These are phyloP conservation scores for Penicillium janthinellum DNA, from an alignment of 2,329 filamentous ascomycete genomes.

Conservation along the genomic window DNA sequence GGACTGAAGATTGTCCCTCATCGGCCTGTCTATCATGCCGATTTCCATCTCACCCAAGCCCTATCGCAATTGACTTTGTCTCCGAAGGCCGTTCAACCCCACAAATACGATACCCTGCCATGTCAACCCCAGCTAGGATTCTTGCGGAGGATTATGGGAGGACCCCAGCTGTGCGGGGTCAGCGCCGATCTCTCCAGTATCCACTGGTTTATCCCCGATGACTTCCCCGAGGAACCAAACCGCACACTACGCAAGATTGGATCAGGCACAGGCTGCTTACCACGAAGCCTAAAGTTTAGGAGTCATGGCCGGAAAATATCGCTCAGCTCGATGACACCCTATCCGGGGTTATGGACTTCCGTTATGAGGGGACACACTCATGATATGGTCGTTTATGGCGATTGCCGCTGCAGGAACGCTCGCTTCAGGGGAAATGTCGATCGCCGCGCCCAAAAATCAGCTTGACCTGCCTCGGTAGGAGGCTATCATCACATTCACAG, in stretches of 20 bases:
- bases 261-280: background rate
- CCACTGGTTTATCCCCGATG: slow-evolving; percentile 2
- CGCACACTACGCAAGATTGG: background rate
- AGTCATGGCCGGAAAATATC: slow-evolving; percentile 1
- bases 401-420: background rate
- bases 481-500: slow-evolving; percentile 14
- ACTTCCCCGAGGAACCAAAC: background rate
- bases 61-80: background rate
- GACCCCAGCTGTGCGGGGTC: slow-evolving; percentile 11
- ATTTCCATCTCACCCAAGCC: background rate
- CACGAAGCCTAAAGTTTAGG: background rate
- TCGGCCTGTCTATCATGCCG: background rate
- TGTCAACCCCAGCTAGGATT: slow-evolving; percentile 3
- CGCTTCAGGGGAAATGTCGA: slow-evolving; percentile 5
- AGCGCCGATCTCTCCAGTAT: slow-evolving; percentile 2
- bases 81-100: background rate
- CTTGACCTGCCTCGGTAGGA: slow-evolving; percentile 15
- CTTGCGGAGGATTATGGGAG: background rate
- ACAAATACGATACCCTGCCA: background rate
- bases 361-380: background rate
- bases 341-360: background rate
- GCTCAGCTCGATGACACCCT: background rate
- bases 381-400: background rate
- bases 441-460: slow-evolving; percentile 5
- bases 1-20: background rate